Base-by-base conservation (phyloP, 495 filamentous ascomycete species). In the Clohesyomyces aquaticus region DNA sequence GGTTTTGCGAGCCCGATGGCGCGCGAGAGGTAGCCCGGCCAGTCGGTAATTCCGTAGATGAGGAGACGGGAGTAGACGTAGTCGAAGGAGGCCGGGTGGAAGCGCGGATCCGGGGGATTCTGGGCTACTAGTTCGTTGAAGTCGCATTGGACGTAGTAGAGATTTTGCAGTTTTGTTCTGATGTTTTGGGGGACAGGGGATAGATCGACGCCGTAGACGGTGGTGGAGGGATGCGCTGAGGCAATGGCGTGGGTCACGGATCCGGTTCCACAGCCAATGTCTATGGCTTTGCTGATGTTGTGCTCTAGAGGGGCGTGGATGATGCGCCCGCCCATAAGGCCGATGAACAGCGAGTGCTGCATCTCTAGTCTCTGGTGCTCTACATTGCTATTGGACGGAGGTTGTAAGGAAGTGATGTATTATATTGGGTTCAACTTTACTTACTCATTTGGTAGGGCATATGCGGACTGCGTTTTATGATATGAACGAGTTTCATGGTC, bases 401-500 rank as follows among this genome's bases (percentile, higher is more conserved):
- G 21, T 18, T 51, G 18, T 52, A 3, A 41, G 16, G 32, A 8
- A 2, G 2, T 21, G 18, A 10, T 12, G 28, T 18, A 8, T 12
- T 12, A 22, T 21, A 9, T 11, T 2, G 25, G 14, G 55, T 16
- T 18, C 2, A 4, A 28, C 12, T 18, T 28, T 32, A 52, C 58
- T 35, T 27, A 61, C 58, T 52, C 58, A 42, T 61, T 61, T 27
- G 58, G 58, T n/a, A 61, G 58, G 6, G 46, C 46, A 25, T 61
- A 61, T 14, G 47, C 58, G 19, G 58, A 46, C 25, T 25, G 16
- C 9, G 58, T 61, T 22, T 32, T 23, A 26, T 61, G 58, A 25
- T 61, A 61, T 0, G 32, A 6, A 6, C 32, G 32, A 14, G 6
- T 14, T 14, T 6, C 14, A 6, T 38, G 32, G 14, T 6, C 14